Evolutionary conservation across 2,329 filamentous ascomycete genomes (phyloP).

Genomic region (Exophiala aquamarina): DNA sequence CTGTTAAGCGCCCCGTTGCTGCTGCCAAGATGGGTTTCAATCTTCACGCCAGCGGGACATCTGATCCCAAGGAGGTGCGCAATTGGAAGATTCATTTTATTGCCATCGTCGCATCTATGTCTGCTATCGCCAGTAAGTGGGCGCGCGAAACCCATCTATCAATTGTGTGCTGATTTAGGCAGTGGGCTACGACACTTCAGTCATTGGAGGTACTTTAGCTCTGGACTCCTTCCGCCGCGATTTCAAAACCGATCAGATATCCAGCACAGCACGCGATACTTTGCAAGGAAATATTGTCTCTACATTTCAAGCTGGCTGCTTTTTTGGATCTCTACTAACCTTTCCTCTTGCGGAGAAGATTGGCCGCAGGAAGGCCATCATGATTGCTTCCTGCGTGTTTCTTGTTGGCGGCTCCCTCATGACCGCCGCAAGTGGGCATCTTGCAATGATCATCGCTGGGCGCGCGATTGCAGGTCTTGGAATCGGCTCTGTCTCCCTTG

Average conservation of each 20-base stretch:
- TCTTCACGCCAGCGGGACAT: constrained; percentile 24
- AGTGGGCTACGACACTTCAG: constrained; percentile 21
- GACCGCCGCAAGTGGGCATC: constrained; percentile 46
- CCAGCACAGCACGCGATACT: constrained; percentile 10
- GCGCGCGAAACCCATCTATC: not conserved
- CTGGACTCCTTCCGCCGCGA: constrained; percentile 35
- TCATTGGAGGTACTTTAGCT: constrained; percentile 42
- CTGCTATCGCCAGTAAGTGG: constrained; percentile 17
- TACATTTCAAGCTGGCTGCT: constrained; percentile 7
- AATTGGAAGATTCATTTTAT: constrained; percentile 30
- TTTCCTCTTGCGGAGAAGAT: constrained; percentile 17
- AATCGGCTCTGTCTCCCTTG: constrained; percentile 47
- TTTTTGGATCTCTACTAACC: constrained; percentile 35
- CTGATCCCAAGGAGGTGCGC: constrained; percentile 28
- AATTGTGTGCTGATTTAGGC: not conserved
- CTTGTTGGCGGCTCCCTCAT: constrained; percentile 40
- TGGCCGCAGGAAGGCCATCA: constrained; percentile 48
- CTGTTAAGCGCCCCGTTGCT: too few relatives aligned
- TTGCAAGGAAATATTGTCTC: constrained; percentile 15
- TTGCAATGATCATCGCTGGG: constrained; percentile 47
- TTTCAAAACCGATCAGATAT: constrained; percentile 26
- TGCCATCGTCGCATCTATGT: constrained; percentile 15
- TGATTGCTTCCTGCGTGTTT: constrained; percentile 45
- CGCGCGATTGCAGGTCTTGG: constrained; percentile 51
- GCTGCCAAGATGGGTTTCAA: constrained; percentile 20